These are phyloP conservation scores for Tolypocladium amazonense DNA, from an alignment of 2,329 filamentous ascomycete species.

Conservation along the genomic window DNA sequence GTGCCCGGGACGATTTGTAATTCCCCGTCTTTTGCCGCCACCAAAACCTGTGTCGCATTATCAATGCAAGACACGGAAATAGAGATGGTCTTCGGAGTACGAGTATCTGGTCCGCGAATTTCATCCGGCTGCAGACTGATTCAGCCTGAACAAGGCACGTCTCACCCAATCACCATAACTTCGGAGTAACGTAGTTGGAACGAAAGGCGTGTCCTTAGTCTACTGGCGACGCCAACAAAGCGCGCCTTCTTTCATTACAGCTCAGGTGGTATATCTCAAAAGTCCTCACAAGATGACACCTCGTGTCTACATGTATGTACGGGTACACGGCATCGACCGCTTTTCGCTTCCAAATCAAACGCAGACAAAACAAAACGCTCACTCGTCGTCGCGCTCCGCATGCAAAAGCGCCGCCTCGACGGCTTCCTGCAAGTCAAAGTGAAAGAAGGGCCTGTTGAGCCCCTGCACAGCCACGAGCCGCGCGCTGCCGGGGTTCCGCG, in stretches of 20 bases:
- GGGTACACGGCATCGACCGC: no score
- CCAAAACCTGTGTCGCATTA: neutral
- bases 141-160: neutral
- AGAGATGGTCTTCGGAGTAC: no score
- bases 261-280: neutral
- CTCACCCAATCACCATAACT: neutral
- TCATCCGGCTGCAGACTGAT: neutral
- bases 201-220: neutral
- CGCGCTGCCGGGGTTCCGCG: conserved; percentile 15
- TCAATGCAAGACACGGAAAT: neutral
- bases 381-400: conserved; percentile 14
- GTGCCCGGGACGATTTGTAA: neutral
- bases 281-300: neutral
- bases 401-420: conserved; percentile 32
- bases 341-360: neutral
- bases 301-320: neutral
- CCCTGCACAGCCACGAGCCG: conserved; percentile 29
- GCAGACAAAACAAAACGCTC: neutral
- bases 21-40: neutral
- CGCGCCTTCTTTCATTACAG: neutral
- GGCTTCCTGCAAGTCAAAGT: conserved; percentile 38
- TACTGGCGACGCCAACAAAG: neutral
- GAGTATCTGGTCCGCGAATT: no score
- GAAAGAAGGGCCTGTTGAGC: conserved; percentile 41
- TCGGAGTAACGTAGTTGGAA: neutral